phyloP scores from a whole-genome alignment of 495 filamentous ascomycete species.

The Cryomyces minteri region DNA sequence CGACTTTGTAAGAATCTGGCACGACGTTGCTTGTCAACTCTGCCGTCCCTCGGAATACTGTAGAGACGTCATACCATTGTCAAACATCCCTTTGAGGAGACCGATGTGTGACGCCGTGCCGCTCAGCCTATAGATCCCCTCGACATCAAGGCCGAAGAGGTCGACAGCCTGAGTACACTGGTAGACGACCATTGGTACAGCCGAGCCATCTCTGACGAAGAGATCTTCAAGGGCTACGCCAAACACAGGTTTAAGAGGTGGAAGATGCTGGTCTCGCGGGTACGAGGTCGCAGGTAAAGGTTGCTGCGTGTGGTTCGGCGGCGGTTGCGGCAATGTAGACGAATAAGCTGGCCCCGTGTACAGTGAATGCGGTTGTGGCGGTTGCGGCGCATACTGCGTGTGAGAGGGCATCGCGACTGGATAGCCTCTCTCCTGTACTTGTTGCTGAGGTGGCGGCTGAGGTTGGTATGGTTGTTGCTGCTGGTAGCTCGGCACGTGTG shows the following conservation, averaged over 20 bases:
- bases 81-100: slow-evolving; percentile 68
- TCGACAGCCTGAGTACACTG: slow-evolving; percentile 93
- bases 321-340: not conserved
- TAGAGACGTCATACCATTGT: slow-evolving; percentile 44
- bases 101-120: slow-evolving; percentile 71
- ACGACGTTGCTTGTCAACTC: no score
- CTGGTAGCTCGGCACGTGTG: not conserved
- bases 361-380: no score
- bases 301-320: slow-evolving; percentile 3
- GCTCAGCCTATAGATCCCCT: slow-evolving; percentile 90
- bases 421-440: no score
- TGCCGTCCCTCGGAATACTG: not conserved
- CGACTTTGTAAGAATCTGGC: slow-evolving; percentile 25
- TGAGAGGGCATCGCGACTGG: no score
- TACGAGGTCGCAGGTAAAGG: slow-evolving; percentile 1
- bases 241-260: slow-evolving; percentile 67
- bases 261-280: slow-evolving; percentile 10
- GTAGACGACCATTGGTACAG: slow-evolving; percentile 82
- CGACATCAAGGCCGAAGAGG: slow-evolving; percentile 72
- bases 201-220: slow-evolving; percentile 64
- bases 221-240: slow-evolving; percentile 64
- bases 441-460: not conserved
- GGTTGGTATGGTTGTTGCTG: not conserved
- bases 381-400: no score
- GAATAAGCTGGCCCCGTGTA: no score